Base-by-base conservation (phyloP, 2,329 filamentous ascomycete species). In the Clonostachys sp. region DNA sequence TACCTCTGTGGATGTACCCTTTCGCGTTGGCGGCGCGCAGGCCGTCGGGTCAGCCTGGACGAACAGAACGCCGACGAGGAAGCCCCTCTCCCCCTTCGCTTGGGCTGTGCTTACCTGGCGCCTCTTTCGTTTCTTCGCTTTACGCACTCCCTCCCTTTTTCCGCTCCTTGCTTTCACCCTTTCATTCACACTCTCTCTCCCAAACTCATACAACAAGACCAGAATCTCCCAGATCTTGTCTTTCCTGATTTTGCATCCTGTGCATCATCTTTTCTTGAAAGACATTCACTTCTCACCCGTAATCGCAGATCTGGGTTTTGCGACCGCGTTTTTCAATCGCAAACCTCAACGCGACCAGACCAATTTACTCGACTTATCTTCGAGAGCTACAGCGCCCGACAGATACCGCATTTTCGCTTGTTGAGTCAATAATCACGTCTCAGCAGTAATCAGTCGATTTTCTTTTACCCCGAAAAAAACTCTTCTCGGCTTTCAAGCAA, bases 161-260 rank as follows among this genome's bases (percentile, higher is more conserved):
- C 42, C 34, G 45, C 18, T 47, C 18, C 39, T 34, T 39, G 14
- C 41, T 17, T 24, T 42, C 42, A n/a, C 18, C 14, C 6, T 39
- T 40, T 42, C 47, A 49, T 46, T 41, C 47, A 44, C 45, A 44
- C 41, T 42, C 44, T 33, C 34, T 30, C 41, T 14, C 44, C 36
- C 42, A 44, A 44, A 42, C 48, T 44, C 42, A 41, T 42, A 20
- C 20, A 35, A 44, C 48, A 39, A 42, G 44, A 42, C 48, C 48
- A 42, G 45, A 35, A 36, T 44, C 41, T 49, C 48, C 42, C 42
- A 42, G 44, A 45, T 39, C 47, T 48, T 45, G 41, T 50, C 39
- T 45, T 35, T 49, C 44, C 49, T 56, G 51, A 55, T 55, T 59
- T 55, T 57, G 59, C 55, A 58, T 58, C 53, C 34, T 39, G 24